A percentile compares a stretch with the other conserved stretches of the same genome.
Conservation (phyloP, 495 filamentous ascomycete genomes). For the Pyronema omphalodes region DNA sequence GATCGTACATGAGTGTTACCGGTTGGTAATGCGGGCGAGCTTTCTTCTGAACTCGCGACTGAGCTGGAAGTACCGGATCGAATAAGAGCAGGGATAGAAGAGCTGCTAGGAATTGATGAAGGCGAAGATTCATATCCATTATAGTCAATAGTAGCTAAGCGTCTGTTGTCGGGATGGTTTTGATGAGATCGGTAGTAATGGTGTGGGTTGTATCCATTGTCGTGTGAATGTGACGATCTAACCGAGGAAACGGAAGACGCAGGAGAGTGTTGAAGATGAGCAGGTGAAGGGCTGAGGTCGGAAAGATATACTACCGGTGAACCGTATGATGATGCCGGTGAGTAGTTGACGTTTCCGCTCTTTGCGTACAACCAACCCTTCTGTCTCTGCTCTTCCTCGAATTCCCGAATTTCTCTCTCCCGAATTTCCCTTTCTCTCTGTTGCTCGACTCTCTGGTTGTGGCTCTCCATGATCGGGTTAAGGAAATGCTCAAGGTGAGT, state of each 20-base stretch:
- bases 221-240: conserved; percentile 20
- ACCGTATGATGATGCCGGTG: conserved; percentile 17
- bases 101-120: conserved; percentile 16
- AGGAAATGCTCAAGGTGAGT: conserved; percentile 76
- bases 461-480: conserved; percentile 45
- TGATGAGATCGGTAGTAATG: neutral
- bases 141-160: conserved; percentile 14
- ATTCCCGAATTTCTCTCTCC: conserved; percentile 12
- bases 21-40: conserved; percentile 14
- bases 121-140: conserved; percentile 16
- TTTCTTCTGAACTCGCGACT: conserved; percentile 17
- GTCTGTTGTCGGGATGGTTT: conserved; percentile 6
- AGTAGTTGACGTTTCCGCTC: neutral
- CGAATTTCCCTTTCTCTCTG: conserved; percentile 27
- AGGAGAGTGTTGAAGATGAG: conserved; percentile 12
- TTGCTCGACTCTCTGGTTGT: conserved; percentile 15
- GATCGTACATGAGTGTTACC: conserved; percentile 10
- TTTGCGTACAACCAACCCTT: conserved; percentile 5
- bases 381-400: conserved; percentile 14
- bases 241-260: conserved; percentile 9
- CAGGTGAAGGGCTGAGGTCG: conserved; percentile 12
- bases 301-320: conserved; percentile 11
- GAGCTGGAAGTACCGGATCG: conserved; percentile 19
- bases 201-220: conserved; percentile 7
- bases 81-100: conserved; percentile 14